Conservation (phyloP, 2,329 filamentous ascomycete species). For the Paraphaeosphaeria sporulosa region DNA sequence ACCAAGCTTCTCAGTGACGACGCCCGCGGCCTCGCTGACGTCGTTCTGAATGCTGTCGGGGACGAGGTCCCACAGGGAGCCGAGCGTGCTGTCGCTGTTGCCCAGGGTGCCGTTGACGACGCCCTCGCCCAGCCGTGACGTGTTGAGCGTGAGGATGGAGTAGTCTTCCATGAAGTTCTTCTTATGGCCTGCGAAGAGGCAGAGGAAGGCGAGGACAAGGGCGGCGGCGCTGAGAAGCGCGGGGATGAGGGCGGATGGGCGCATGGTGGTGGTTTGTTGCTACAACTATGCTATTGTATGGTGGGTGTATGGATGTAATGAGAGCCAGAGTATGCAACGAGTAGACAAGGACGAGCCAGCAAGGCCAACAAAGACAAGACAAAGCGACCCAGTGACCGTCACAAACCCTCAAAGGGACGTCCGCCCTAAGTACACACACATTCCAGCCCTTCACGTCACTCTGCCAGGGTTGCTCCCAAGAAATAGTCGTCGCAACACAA, state of each 20-base stretch:
- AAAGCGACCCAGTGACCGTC: not conserved
- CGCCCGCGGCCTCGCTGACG: slow-evolving; percentile 53
- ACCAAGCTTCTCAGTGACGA: slow-evolving; percentile 58
- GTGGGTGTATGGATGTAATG: not conserved
- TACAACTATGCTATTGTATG: not conserved
- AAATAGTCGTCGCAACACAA: slow-evolving; percentile 9
- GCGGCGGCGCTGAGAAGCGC: slow-evolving; percentile 60
- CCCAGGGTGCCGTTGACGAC: slow-evolving; percentile 40
- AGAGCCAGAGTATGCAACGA: too few species aligned
- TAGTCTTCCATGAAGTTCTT: slow-evolving; percentile 64
- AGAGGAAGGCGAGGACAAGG: slow-evolving; percentile 66
- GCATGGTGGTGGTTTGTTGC: slow-evolving; percentile 45
- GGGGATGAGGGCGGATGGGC: slow-evolving; percentile 59
- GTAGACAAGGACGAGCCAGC: not conserved
- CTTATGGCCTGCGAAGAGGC: slow-evolving; percentile 68
- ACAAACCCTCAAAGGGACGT: slow-evolving; percentile 1
- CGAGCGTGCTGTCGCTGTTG: slow-evolving; percentile 34
- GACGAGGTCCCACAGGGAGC: slow-evolving; percentile 45
- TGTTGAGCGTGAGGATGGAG: slow-evolving; percentile 66
- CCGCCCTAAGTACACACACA: slow-evolving; percentile 11
- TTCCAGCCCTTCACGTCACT: slow-evolving; percentile 34
- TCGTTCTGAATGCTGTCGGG: slow-evolving; percentile 46
- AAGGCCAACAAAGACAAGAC: not conserved
- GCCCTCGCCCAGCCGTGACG: slow-evolving; percentile 60
- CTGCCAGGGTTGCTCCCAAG: slow-evolving; percentile 21